phyloP scores from a whole-genome alignment of 805 yeast genomes.

The Jamesozyma piceae region DNA sequence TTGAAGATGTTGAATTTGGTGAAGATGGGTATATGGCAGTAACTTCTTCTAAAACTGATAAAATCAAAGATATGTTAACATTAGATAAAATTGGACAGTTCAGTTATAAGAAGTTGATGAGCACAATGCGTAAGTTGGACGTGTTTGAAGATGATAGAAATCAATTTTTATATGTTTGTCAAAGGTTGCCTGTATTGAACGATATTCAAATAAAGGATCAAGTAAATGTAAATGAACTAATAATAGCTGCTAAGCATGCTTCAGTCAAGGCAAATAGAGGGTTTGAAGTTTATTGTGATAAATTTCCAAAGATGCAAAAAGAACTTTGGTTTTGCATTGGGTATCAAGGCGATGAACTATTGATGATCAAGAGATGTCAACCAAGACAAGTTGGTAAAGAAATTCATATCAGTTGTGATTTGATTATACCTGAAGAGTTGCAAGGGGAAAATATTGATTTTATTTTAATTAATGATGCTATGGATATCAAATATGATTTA shows the following conservation, averaged over 20 bases:
- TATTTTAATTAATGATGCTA: constrained; percentile 54
- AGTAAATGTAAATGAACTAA: constrained; percentile 28
- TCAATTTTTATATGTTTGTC: constrained; percentile 44
- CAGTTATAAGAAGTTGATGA: constrained; percentile 26
- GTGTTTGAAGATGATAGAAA: constrained; percentile 36
- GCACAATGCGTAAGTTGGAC: constrained; percentile 17
- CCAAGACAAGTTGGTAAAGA: constrained; percentile 36
- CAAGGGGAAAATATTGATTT: constrained; percentile 40
- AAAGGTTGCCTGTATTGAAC: constrained; percentile 47
- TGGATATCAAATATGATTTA: constrained; percentile 41
- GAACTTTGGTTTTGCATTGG: constrained; percentile 87
- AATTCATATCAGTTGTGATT: constrained; percentile 31
- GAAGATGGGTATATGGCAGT: constrained; percentile 15
- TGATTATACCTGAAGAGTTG: constrained; percentile 43
- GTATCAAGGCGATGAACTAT: constrained; percentile 42
- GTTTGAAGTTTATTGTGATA: constrained; percentile 63
- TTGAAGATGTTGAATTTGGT: constrained; percentile 13
- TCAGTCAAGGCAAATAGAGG: constrained; percentile 41
- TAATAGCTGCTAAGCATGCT: constrained; percentile 44
- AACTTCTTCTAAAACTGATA: background rate
- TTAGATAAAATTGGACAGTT: constrained; percentile 38
- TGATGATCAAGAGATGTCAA: constrained; percentile 65
- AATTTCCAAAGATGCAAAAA: constrained; percentile 82
- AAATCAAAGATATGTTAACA: constrained; percentile 12
- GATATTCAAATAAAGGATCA: constrained; percentile 40